Evolutionary conservation across 2,329 filamentous ascomycete genomes (phyloP).

Genomic region (Fusarium austroafricanum): DNA sequence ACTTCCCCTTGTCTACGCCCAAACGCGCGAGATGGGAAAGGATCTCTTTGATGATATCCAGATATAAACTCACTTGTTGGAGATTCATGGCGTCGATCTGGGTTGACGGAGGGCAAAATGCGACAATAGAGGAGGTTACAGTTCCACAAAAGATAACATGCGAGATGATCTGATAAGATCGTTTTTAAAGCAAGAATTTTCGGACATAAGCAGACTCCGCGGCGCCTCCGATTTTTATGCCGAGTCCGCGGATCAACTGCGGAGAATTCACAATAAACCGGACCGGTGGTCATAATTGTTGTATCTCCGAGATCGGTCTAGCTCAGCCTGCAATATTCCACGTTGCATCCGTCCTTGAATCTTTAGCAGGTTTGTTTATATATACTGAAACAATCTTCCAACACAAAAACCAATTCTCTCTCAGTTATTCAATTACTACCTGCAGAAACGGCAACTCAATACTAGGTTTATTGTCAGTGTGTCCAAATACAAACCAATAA

Average conservation of each 20-base stretch:
- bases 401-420: too few species aligned
- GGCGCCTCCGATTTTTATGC: not conserved
- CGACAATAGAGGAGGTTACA: not conserved
- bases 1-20: not conserved
- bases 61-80: not conserved
- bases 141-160: not conserved
- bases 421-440: too few species aligned
- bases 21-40: not conserved
- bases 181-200: not conserved
- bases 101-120: not conserved
- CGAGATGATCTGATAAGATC: slow-evolving; percentile 16
- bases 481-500: too few species aligned
- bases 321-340: not conserved
- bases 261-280: not conserved
- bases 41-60: slow-evolving; percentile 12
- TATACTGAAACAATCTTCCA: too few species aligned
- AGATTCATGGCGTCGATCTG: not conserved
- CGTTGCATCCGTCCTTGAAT: too few species aligned
- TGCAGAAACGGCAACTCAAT: too few species aligned
- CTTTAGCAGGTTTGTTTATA: too few species aligned
- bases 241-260: not conserved
- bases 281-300: not conserved
- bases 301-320: not conserved
- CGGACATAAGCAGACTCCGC: not conserved
- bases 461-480: too few species aligned